These are phyloP conservation scores for Globisporangium cederbergense DNA, from an alignment of 352 stramenopile genomes.

Conservation along the genomic window DNA sequence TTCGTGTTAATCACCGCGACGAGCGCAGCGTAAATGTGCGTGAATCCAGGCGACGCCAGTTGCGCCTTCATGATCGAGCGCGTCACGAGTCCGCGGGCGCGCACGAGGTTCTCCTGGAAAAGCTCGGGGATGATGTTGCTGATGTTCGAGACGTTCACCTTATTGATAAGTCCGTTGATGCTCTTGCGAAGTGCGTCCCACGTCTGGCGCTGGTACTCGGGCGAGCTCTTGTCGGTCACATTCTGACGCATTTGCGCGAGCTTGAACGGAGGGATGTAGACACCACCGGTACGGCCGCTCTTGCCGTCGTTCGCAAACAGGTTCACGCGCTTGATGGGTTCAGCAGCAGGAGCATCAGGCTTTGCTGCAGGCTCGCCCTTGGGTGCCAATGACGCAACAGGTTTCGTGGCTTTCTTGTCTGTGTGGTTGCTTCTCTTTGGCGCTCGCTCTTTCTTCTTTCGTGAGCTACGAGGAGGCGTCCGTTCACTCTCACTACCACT, in stretches of 20 bases:
- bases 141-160: slow-evolving; percentile 93
- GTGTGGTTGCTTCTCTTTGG: background rate
- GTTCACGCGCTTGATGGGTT: slow-evolving; percentile 23
- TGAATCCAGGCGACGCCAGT: slow-evolving; percentile 94
- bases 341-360: background rate
- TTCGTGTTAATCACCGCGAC: slow-evolving; percentile 99
- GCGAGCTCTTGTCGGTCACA: slow-evolving; percentile 51
- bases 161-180: slow-evolving; percentile 99
- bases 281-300: slow-evolving; percentile 76
- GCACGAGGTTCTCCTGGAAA: slow-evolving; percentile 97
- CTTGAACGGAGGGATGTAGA: slow-evolving; percentile 93
- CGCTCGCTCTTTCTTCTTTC: slow-evolving; percentile 14
- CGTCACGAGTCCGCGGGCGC: slow-evolving; percentile 92
- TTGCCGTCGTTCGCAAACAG: slow-evolving; percentile 39
- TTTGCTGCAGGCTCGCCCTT: background rate
- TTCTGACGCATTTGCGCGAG: slow-evolving; percentile 73
- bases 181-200: slow-evolving; percentile 97
- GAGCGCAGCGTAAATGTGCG: slow-evolving; percentile 95
- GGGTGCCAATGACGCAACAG: background rate
- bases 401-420: background rate
- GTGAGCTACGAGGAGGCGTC: slow-evolving; percentile 20
- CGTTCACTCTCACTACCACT: slow-evolving; percentile 13
- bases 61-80: slow-evolving; percentile 96
- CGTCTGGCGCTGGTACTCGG: slow-evolving; percentile 88
- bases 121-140: slow-evolving; percentile 95